Conservation (phyloP, 805 yeast species). For the Danielia reshetovae region DNA sequence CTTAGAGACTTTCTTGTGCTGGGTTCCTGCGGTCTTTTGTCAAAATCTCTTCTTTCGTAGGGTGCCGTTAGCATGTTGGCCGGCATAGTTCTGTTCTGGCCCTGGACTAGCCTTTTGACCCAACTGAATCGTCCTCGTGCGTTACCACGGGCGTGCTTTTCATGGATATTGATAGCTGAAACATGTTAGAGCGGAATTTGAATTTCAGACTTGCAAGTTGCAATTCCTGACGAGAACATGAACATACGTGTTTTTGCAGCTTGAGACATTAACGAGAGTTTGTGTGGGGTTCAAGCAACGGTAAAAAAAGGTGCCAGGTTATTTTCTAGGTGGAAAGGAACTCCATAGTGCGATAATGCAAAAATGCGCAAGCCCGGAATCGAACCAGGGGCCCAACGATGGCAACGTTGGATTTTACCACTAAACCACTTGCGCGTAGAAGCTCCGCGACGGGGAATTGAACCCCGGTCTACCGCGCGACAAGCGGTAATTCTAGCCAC, state of each 20-base stretch:
- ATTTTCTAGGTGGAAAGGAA: too few species aligned
- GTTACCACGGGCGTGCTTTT: conserved; percentile 20
- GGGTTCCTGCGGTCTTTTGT: not conserved
- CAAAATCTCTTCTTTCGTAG: conserved; percentile 3
- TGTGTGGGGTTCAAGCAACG: not conserved
- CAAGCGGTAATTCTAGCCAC: conserved; percentile 24
- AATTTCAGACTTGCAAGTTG: too few species aligned
- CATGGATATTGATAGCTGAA: conserved; percentile 7
- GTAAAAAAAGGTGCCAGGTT: too few species aligned
- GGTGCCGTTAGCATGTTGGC: conserved; percentile 7
- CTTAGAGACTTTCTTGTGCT: conserved; percentile 2
- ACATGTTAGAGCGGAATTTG: too few species aligned
- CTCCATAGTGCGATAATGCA: too few species aligned
- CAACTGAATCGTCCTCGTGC: conserved; percentile 33
- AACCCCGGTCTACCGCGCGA: conserved; percentile 25
- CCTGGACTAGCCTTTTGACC: conserved; percentile 40
- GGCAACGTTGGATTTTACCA: conserved; percentile 14
- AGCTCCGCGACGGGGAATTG: conserved; percentile 23
- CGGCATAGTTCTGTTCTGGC: conserved; percentile 19
- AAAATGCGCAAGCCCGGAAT: conserved; percentile 10
- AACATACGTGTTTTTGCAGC: too few species aligned
- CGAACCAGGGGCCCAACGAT: conserved; percentile 18
- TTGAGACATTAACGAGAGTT: too few species aligned
- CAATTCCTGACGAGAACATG: too few species aligned
- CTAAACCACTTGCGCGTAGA: conserved; percentile 5